Evolutionary conservation across 73 alveolate genomes (phyloP), one percentile per base, ranked within the genome.

Genomic region (Halteria grandinella): DNA sequence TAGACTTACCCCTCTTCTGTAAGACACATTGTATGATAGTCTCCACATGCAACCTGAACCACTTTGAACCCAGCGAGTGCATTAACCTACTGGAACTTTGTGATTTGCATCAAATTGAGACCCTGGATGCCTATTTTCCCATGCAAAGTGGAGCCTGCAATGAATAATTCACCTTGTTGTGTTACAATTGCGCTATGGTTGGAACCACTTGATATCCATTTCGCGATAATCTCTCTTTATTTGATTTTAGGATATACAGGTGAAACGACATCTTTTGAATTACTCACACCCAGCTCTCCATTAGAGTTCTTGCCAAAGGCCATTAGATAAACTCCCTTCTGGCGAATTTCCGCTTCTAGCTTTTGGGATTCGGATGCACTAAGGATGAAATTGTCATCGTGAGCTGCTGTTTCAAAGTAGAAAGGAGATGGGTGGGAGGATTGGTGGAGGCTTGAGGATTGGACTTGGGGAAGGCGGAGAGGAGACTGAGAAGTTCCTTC

Each of bases 291-390:
- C 21, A 95, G 89, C 83, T 95, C 99, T 23, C 99, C 98, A 66
- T 89, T 91, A 78, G 80, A 77, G 76, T 97, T 97, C 78, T 94
- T 93, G 34, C 99, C 99, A 98, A 98, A 96, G n/a, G n/a, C n/a
- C n/a, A n/a, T n/a, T n/a, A n/a, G n/a, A n/a, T n/a, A n/a, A n/a
- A n/a, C n/a, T n/a, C n/a, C n/a, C n/a, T n/a, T n/a, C n/a, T n/a
- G n/a, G n/a, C n/a, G n/a, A n/a, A n/a, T n/a, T n/a, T n/a, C n/a
- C n/a, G n/a, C n/a, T n/a, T n/a, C n/a, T n/a, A n/a, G n/a, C n/a
- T n/a, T n/a, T n/a, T n/a, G n/a, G n/a, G n/a, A n/a, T n/a, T n/a
- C n/a, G n/a, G n/a, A n/a, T n/a, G n/a, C n/a, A n/a, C n/a, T n/a
- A n/a, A n/a, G n/a, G n/a, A n/a, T n/a, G n/a, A n/a, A n/a, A n/a